These are phyloP conservation scores for Leishmania lainsoni DNA, from an alignment of 208 protist species.

Conservation along the genomic window DNA sequence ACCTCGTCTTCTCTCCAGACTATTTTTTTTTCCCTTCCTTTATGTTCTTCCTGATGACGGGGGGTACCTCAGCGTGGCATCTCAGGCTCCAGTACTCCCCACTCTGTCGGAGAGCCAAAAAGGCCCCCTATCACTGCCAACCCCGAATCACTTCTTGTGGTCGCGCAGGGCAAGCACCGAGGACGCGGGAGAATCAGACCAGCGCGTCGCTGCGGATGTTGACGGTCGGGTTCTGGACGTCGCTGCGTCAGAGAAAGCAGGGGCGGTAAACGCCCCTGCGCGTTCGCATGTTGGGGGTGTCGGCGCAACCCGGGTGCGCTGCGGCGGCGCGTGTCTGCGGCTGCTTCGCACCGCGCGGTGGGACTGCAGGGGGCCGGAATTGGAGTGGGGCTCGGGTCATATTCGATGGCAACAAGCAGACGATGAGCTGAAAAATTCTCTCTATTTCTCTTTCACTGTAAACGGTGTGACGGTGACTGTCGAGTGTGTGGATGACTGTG, in stretches of 20 bases:
- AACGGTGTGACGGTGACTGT: background rate
- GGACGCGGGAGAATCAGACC: background rate
- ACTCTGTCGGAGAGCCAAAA: background rate
- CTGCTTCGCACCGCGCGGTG: background rate
- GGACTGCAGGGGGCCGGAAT: background rate
- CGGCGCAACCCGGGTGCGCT: background rate
- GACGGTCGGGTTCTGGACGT: background rate
- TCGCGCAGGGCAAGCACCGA: background rate
- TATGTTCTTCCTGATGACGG: background rate
- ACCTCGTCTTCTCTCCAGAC: slow-evolving; percentile 1
- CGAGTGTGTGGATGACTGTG: background rate
- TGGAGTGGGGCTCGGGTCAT: background rate
- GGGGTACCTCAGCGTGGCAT: background rate
- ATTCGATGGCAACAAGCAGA: background rate
- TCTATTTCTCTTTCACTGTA: background rate
- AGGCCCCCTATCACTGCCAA: background rate
- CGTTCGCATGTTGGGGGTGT: background rate
- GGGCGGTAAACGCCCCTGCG: too few relatives aligned
- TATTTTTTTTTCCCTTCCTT: background rate
- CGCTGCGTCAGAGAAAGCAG: background rate
- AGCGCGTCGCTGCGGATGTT: background rate
- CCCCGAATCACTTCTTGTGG: background rate
- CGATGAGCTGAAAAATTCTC: background rate
- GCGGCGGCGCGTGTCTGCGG: background rate
- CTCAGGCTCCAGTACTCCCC: background rate